Base-by-base conservation (phyloP, 192 early-diverging fungal genomes). In the Coemansia sp. region DNA sequence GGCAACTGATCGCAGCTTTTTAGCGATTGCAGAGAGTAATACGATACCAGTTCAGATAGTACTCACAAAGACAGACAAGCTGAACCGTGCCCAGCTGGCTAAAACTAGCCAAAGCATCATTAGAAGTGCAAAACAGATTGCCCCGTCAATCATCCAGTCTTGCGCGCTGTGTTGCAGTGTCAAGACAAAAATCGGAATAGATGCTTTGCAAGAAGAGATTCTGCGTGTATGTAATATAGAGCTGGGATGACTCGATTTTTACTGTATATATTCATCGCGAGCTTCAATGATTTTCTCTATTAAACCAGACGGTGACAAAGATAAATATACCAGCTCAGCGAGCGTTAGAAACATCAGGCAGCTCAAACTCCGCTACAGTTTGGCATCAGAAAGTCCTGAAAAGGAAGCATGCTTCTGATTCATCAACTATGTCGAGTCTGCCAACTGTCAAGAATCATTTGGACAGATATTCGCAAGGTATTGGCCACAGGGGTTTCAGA, bases 61-160 rank as follows among this genome's bases (percentile, higher is more conserved):
- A 1, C 52, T 83, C 30, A 83, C 81, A 52, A 83, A 83, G 52
- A 74, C 64, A 2, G 81, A 83, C 69, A 83, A 83, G 66, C 68
- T 83, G 20, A 74, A 64, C 30, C 61, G 31, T 28, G 53, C 56
- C 3, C 64, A 67, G 31, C n/a, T 79, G 40, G 64, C 70, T n/a
- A 31, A 46, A 9, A 58, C 64, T 33, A 66, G 66, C 31, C 25
- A 16, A 35, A 42, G 16, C 1, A 26, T 71, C 18, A 25, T 67
- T 21, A 26, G 31, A 5, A 48, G 43, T 12, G 76, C 71, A 4
- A 57, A 52, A 2, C 52, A 64, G 20, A 51, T 67, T 45, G 74
- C 75, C 0, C 75, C 80, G 7, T 57, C 75, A 8, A 66, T 64
- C 10, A 20, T 82, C 5, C 63, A 48, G 42, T 71, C 67, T 2